A percentile compares a stretch with the other conserved stretches of the same genome.
Evolutionary conservation across 2,329 filamentous ascomycete genomes (phyloP).

Genomic region (Ophioceras dolichostomum): DNA sequence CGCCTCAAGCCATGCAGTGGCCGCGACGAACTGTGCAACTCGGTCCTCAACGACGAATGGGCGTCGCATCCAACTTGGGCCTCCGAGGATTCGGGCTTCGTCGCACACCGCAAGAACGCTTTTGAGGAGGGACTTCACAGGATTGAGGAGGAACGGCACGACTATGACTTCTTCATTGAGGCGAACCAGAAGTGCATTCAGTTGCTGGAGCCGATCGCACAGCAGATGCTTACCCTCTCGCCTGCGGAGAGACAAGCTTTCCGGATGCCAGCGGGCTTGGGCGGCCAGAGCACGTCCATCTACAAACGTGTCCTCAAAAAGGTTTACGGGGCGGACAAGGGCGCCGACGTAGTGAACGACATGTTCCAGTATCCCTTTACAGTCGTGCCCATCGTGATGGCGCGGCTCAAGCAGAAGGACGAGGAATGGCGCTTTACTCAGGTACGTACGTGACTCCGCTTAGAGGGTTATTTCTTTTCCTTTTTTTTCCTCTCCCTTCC

Average conservation of each 20-base stretch:
- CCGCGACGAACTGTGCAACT: conserved; percentile 85
- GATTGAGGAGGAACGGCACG: conserved; percentile 95
- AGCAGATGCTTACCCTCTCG: conserved; percentile 73
- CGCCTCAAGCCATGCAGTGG: conserved; percentile 86
- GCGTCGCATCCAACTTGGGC: conserved; percentile 98
- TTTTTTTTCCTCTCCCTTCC: not conserved
- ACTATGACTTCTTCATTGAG: conserved; percentile 98
- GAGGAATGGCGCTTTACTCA: conserved; percentile 96
- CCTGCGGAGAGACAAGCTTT: conserved; percentile 62
- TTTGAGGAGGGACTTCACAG: conserved; percentile 90
- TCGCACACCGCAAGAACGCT: conserved; percentile 92
- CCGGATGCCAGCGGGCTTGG: conserved; percentile 69
- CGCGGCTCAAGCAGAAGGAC: conserved; percentile 85
- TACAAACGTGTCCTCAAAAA: conserved; percentile 97
- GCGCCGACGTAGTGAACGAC: conserved; percentile 73
- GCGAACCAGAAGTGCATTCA: conserved; percentile 91
- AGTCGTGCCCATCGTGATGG: conserved; percentile 79
- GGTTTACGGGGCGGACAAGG: conserved; percentile 78
- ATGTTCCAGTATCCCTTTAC: conserved; percentile 75
- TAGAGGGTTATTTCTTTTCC: too few relatives aligned
- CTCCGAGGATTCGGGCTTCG: conserved; percentile 94
- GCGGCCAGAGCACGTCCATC: conserved; percentile 89
- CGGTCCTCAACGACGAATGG: conserved; percentile 95
- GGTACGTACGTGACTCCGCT: conserved; percentile 16
- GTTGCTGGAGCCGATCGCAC: conserved; percentile 85